Evolutionary conservation across 768 basidiomycete species (phyloP).

Genomic region (Psilocybe tampanensis): DNA sequence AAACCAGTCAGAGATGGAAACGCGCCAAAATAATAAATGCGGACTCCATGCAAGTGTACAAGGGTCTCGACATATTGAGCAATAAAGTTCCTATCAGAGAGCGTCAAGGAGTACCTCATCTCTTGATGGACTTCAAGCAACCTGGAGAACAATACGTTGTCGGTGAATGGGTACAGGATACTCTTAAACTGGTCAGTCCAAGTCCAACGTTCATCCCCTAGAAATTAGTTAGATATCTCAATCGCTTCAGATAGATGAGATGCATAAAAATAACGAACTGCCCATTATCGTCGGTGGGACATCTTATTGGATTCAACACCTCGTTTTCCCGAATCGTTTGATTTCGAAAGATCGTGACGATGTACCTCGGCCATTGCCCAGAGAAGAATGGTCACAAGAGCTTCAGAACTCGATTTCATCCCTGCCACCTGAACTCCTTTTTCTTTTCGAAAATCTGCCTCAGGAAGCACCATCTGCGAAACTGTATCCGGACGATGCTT

Average conservation of each 20-base stretch:
- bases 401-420: constrained; percentile 43
- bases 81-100: constrained; percentile 87
- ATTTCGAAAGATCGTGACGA: constrained; percentile 29
- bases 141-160: constrained; percentile 89
- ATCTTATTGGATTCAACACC: constrained; percentile 96
- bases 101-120: constrained; percentile 81
- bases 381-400: constrained; percentile 32
- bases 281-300: constrained; percentile 97
- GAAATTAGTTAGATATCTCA: constrained; percentile 6
- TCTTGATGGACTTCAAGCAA: constrained; percentile 84
- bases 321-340: constrained; percentile 85
- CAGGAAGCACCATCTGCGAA: constrained; percentile 58
- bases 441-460: constrained; percentile 61
- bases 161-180: constrained; percentile 86
- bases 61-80: constrained; percentile 89
- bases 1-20: constrained; percentile 45
- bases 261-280: constrained; percentile 60
- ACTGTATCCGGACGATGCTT: constrained; percentile 52
- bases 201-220: neutral
- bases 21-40: constrained; percentile 88
- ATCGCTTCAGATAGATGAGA: constrained; percentile 67
- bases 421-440: constrained; percentile 48
- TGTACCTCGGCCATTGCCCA: neutral
- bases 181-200: constrained; percentile 69
- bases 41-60: constrained; percentile 97